Percentiles rank a stretch among this genome's conserved stretches.
These are phyloP conservation scores for Metschnikowia baotianmanensis DNA, from an alignment of 805 yeast genomes.

Conservation along the genomic window DNA sequence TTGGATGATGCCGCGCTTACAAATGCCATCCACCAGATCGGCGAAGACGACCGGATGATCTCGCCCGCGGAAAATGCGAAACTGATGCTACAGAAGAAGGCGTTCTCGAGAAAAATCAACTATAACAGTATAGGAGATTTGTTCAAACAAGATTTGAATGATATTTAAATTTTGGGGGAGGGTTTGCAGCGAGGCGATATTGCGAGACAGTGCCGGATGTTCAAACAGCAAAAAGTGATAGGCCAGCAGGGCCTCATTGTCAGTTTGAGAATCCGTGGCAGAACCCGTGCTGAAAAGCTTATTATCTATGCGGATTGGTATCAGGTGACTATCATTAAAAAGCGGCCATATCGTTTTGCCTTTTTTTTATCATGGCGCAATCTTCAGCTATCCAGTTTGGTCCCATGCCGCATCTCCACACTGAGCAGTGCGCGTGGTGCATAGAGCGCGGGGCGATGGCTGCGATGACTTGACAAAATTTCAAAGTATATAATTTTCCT, in stretches of 20 bases:
- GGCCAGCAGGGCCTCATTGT: too few species aligned
- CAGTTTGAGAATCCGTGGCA: too few species aligned
- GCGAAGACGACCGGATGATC: conserved; percentile 39
- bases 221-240: too few species aligned
- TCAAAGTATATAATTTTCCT: neutral
- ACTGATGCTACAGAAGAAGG: conserved; percentile 69
- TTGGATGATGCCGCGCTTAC: conserved; percentile 30
- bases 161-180: neutral
- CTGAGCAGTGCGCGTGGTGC: too few species aligned
- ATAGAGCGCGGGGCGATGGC: conserved; percentile 2
- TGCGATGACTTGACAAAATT: conserved; percentile 16
- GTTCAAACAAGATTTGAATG: conserved; percentile 20
- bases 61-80: conserved; percentile 80
- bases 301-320: too few species aligned
- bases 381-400: neutral
- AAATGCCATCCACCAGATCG: conserved; percentile 38
- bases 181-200: too few species aligned
- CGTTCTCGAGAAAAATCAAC: conserved; percentile 86
- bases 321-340: too few species aligned
- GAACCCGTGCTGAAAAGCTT: too few species aligned
- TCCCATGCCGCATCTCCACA: neutral
- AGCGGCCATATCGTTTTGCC: neutral
- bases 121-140: conserved; percentile 72
- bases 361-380: too few species aligned
- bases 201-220: too few species aligned